phyloP scores from a whole-genome alignment of 176 grass and related monocot species.

The Microstegium vimineum region DNA sequence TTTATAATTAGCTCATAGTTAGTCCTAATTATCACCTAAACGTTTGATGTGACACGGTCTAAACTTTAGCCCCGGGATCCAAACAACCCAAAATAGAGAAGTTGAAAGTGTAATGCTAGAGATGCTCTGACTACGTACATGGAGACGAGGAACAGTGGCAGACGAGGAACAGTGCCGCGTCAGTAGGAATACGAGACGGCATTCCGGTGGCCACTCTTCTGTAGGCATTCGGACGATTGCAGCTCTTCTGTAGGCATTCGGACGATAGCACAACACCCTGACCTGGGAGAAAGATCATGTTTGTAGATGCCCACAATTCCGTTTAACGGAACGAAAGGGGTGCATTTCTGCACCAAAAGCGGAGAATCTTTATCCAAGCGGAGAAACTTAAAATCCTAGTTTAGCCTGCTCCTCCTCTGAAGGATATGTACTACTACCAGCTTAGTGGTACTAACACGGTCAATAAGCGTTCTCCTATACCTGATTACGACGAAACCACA shows the following conservation, averaged over 20 bases:
- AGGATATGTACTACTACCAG: slow-evolving; percentile 36
- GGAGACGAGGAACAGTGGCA: too few species aligned
- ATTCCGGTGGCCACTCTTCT: neutral
- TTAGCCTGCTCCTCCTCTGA: slow-evolving; percentile 23
- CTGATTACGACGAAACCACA: slow-evolving; percentile 27
- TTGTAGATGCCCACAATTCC: neutral
- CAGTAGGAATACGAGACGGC: too few species aligned
- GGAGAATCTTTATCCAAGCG: neutral
- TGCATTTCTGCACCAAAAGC: neutral
- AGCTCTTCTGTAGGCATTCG: neutral
- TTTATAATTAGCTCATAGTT: too few species aligned
- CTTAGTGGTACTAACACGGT: neutral
- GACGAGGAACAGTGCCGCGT: too few species aligned
- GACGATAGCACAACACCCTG: neutral
- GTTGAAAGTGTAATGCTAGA: too few species aligned
- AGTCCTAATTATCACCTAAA: too few species aligned
- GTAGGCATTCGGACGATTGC: neutral
- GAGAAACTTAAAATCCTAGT: slow-evolving; percentile 19
- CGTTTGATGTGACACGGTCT: too few species aligned
- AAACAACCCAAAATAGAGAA: too few species aligned
- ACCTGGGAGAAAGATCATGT: neutral
- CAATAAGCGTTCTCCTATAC: slow-evolving; percentile 29
- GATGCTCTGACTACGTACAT: too few species aligned
- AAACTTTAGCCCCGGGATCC: too few species aligned
- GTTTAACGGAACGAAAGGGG: neutral